Percentiles rank a stretch among this genome's conserved stretches.
These are phyloP conservation scores for Quercus robur DNA, from an alignment of 306 rosid species.

Conservation along the genomic window DNA sequence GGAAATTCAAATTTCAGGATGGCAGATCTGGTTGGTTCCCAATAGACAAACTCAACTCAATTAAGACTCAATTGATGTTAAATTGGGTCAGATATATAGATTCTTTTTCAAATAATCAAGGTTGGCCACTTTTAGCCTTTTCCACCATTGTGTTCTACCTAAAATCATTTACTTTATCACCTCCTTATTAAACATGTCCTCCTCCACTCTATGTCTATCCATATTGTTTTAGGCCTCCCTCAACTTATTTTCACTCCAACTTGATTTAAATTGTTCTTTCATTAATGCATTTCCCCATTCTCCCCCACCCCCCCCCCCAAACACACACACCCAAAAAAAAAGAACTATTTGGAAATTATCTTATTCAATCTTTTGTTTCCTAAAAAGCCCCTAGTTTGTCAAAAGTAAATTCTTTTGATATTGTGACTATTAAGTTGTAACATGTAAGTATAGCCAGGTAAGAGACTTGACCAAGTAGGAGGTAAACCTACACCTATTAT, in stretches of 20 bases:
- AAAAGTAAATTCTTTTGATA: not conserved
- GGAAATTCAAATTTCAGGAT: not conserved
- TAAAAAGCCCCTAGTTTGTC: not conserved
- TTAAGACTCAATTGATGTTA: not conserved
- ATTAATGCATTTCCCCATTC: not conserved
- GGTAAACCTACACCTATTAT: too few species aligned
- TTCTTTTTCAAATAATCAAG: not conserved
- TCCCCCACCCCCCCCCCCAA: too few species aligned
- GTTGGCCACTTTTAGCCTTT: not conserved
- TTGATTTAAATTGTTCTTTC: not conserved
- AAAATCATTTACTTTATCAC: not conserved
- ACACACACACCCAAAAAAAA: too few species aligned
- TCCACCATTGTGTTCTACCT: not conserved
- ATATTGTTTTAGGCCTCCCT: not conserved
- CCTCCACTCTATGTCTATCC: not conserved
- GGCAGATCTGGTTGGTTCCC: not conserved
- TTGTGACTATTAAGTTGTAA: not conserved
- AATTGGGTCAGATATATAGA: not conserved
- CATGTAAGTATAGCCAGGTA: not conserved
- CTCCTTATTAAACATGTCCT: not conserved
- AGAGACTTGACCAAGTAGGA: slow-evolving; percentile 3
- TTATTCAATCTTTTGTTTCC: not conserved
- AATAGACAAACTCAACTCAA: not conserved
- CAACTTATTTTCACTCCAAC: not conserved
- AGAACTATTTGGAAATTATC: not conserved